phyloP scores from a whole-genome alignment of 108 stramenopile species.

The Poteriospumella lacustris region DNA sequence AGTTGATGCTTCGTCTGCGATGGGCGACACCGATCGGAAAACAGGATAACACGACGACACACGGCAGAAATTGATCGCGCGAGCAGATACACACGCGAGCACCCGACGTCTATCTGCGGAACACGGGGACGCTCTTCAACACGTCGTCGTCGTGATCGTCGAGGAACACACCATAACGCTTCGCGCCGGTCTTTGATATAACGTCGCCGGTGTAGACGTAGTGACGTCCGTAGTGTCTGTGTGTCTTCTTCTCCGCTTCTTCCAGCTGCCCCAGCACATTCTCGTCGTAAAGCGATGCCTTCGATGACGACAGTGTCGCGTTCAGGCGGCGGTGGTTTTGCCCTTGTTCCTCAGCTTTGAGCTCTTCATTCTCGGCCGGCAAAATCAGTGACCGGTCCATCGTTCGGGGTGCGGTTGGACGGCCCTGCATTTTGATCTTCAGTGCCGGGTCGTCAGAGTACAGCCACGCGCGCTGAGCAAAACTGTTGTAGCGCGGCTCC shows the following conservation, averaged over 20 bases:
- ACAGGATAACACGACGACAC: no score
- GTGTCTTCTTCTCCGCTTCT: no score
- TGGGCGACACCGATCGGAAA: no score
- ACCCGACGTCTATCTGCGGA: no score
- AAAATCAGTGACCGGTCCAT: background rate
- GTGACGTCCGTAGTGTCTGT: no score
- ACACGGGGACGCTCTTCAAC: no score
- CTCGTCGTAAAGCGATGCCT: background rate
- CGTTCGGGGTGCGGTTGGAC: background rate
- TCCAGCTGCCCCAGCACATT: background rate
- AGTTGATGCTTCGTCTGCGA: no score
- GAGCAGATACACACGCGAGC: no score
- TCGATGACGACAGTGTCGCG: background rate
- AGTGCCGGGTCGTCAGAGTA: background rate
- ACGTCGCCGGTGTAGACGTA: background rate
- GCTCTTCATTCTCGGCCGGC: background rate
- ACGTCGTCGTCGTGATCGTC: background rate
- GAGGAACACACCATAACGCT: background rate
- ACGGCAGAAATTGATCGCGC: no score
- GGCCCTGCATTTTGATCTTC: background rate
- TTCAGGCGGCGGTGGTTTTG: background rate
- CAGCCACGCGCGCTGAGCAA: background rate
- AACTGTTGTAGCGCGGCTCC: background rate
- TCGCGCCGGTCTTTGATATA: background rate
- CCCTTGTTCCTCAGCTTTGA: background rate